A percentile compares a stretch with the other conserved stretches of the same genome.
Conservation (phyloP, 2,329 filamentous ascomycete species). For the Nothopassalora personata region DNA sequence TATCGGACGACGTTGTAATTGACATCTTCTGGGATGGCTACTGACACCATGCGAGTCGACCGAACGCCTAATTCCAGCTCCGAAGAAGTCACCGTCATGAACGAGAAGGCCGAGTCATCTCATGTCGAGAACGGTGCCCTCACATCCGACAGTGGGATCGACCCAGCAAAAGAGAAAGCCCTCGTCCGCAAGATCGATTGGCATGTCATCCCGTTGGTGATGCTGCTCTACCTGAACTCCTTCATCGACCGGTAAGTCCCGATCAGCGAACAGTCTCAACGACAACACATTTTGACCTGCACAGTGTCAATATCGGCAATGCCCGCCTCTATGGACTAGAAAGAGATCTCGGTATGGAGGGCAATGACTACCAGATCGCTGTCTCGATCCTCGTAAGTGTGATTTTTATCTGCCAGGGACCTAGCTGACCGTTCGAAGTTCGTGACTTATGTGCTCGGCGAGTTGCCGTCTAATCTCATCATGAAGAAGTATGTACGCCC, state of each 20-base stretch:
- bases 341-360: slow-evolving; percentile 54
- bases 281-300: not conserved
- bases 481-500: slow-evolving; percentile 41
- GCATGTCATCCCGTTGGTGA: slow-evolving; percentile 60
- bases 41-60: not conserved
- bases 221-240: slow-evolving; percentile 66
- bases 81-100: not conserved
- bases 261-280: not conserved
- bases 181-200: slow-evolving; percentile 61
- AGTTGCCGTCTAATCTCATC: slow-evolving; percentile 43
- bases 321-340: slow-evolving; percentile 61
- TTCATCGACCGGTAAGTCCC: slow-evolving; percentile 57
- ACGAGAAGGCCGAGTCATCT: not conserved
- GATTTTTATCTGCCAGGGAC: not conserved
- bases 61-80: not conserved
- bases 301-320: slow-evolving; percentile 44
- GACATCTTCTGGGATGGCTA: not conserved
- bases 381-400: slow-evolving; percentile 35
- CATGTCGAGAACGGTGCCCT: not conserved
- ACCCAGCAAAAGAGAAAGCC: slow-evolving; percentile 46
- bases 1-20: not conserved
- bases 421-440: slow-evolving; percentile 22
- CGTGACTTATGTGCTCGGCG: slow-evolving; percentile 42
- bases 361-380: slow-evolving; percentile 60
- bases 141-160: slow-evolving; percentile 32